These are phyloP conservation scores for Camelina neglecta DNA, from an alignment of 345 rosid species.

Conservation along the genomic window DNA sequence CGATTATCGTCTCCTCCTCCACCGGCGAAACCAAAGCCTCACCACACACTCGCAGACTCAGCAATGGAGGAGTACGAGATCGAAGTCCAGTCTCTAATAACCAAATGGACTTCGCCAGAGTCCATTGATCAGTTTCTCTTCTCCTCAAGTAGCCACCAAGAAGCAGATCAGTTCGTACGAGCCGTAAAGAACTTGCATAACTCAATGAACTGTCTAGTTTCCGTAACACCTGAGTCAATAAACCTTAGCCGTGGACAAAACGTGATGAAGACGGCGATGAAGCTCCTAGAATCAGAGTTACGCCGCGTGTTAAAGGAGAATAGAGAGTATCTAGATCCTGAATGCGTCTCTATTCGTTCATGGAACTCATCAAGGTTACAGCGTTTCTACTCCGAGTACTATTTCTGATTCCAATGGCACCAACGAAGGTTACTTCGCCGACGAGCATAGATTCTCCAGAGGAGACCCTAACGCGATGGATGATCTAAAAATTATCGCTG, in stretches of 20 bases:
- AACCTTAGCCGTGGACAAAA: conserved; percentile 52
- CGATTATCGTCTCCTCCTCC: conserved; percentile 34
- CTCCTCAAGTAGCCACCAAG: conserved; percentile 42
- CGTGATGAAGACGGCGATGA: conserved; percentile 67
- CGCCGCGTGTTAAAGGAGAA: conserved; percentile 57
- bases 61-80: conserved; percentile 57
- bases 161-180: conserved; percentile 58
- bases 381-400: conserved; percentile 42
- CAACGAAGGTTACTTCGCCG: conserved; percentile 24
- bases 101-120: conserved; percentile 48
- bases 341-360: conserved; percentile 63
- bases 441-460: conserved; percentile 45
- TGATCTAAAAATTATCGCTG: conserved; percentile 71
- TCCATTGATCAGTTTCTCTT: conserved; percentile 44
- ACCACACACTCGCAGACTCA: conserved; percentile 50
- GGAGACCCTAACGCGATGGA: conserved; percentile 54
- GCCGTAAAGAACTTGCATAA: conserved; percentile 53
- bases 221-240: conserved; percentile 45
- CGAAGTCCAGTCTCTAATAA: conserved; percentile 46
- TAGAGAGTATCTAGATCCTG: conserved; percentile 65
- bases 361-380: conserved; percentile 54
- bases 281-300: conserved; percentile 68
- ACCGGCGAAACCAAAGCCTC: conserved; percentile 19
- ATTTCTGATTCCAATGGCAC: conserved; percentile 30
- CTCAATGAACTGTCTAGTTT: conserved; percentile 54